Base-by-base conservation (phyloP, 2,329 filamentous ascomycete species). In the Neofusicoccum umdonicola region DNA sequence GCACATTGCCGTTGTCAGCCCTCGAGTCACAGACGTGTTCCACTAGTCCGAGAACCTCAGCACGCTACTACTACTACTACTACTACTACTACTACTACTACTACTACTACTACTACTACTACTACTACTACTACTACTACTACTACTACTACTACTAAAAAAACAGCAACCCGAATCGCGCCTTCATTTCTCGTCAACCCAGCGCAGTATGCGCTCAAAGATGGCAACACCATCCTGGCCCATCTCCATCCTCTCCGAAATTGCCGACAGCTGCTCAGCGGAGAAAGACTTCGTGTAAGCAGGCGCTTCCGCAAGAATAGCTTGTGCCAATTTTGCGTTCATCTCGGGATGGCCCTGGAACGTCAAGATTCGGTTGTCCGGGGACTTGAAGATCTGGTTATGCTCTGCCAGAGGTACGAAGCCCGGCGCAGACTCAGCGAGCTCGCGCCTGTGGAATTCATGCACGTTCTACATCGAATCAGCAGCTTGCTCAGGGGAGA, bases 321-420 rank as follows among this genome's bases (percentile, higher is more conserved):
- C 35, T 34, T 64, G 63, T 13, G 54, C 63, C 19, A 64, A 11
- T 27, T 60, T 60, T 8, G 63, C 63, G 31, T n/a, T 64, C 63
- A 64, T 60, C 27, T 64, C 63, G 1, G 63, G 63, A 17, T 64
- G 63, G 34, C 63, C 63, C n/a, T 64, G 63, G 54, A 64, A 64
- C 8, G 63, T 64, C 63, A 64, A 37, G 22, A 64, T 52, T 22
- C 52, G 35, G 41, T 64, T 64, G 54, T 64, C 52, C 4, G 22
- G 44, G 27, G 63, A 64, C 35, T 51, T 58, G 44, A 60, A 60
- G 15, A 56, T 60, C 37, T 64, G 52, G 8, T 60, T 60, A 19
- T 52, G n/a, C 35, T 60, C n/a, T 4, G 37, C 54, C 34, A 64
- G 54, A 5, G 63, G 52, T 15, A 64, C 47, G 22, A 64, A 52